Evolutionary conservation across 1,139 yeast species (phyloP).

Genomic region (Taphrina flavorubra): DNA sequence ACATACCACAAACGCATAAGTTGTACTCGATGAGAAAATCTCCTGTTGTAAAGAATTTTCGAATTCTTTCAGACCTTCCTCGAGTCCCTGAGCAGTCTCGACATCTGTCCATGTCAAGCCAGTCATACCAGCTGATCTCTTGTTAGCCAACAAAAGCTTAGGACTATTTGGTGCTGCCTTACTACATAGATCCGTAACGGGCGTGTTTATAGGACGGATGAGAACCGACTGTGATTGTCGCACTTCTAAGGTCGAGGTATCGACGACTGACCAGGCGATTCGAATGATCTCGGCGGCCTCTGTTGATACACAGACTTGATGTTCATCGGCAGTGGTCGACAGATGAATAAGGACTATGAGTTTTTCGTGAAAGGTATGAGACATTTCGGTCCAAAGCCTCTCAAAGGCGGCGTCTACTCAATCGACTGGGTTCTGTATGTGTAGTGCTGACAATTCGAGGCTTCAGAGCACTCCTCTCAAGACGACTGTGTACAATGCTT

Average conservation of each 20-base stretch:
- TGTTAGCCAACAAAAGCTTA: background rate
- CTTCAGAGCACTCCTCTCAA: too few relatives aligned
- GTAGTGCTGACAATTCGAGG: too few relatives aligned
- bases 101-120: conserved; percentile 70
- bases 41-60: conserved; percentile 60
- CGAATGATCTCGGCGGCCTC: conserved; percentile 72
- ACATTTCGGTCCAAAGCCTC: background rate
- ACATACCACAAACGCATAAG: conserved; percentile 70
- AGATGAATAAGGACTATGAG: conserved; percentile 54
- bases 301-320: conserved; percentile 62
- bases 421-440: too few relatives aligned
- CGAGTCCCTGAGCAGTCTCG: conserved; percentile 58
- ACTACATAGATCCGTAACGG: conserved; percentile 67
- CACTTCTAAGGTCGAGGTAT: conserved; percentile 52
- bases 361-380: conserved; percentile 14
- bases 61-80: conserved; percentile 64
- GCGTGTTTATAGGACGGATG: conserved; percentile 70
- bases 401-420: too few relatives aligned
- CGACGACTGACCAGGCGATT: conserved; percentile 66
- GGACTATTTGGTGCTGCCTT: conserved; percentile 39
- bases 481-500: background rate
- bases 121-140: conserved; percentile 50
- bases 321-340: conserved; percentile 73
- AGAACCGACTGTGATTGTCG: conserved; percentile 57
- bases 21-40: conserved; percentile 56